These are phyloP conservation scores for Oidiodendron maius DNA, from an alignment of 495 filamentous ascomycete species.

Conservation along the genomic window DNA sequence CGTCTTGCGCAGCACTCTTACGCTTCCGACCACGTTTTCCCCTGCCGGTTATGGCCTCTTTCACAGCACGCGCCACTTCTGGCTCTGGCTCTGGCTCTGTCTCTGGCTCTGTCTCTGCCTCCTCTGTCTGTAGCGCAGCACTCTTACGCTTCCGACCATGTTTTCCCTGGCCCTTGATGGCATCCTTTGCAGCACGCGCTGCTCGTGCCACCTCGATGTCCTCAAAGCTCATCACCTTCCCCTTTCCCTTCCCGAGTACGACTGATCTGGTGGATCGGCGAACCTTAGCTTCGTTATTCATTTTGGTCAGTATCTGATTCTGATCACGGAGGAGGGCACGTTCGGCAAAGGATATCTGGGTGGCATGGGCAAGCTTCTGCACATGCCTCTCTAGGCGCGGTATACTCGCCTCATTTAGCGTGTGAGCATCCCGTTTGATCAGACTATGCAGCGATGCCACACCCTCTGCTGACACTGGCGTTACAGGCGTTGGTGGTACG, in stretches of 20 bases:
- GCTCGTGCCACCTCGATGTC: no score
- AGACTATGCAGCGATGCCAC: conserved; percentile 23
- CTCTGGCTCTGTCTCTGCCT: conserved; percentile 15
- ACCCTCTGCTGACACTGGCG: conserved; percentile 14
- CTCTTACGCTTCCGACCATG: conserved; percentile 21
- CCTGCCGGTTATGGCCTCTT: conserved; percentile 11
- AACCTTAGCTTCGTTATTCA: no score
- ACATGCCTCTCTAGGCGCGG: conserved; percentile 19
- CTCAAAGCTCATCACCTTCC: no score
- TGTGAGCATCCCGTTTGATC: conserved; percentile 24
- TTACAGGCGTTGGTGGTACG: conserved; percentile 26
- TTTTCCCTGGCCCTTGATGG: no score
- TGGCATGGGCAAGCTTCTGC: conserved; percentile 21
- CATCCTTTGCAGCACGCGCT: no score
- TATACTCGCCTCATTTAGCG: conserved; percentile 22
- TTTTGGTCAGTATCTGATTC: conserved; percentile 23
- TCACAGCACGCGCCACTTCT: conserved; percentile 12
- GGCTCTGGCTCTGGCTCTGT: conserved; percentile 5
- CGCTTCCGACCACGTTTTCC: conserved; percentile 22
- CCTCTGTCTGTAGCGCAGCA: conserved; percentile 8
- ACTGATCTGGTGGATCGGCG: conserved; percentile 24
- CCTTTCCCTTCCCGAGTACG: conserved; percentile 25
- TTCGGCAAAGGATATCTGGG: conserved; percentile 29
- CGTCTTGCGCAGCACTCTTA: conserved; percentile 20
- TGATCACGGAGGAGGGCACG: no score